phyloP scores from a whole-genome alignment of 495 filamentous ascomycete genomes.

The Annulohypoxylon maeteangense region DNA sequence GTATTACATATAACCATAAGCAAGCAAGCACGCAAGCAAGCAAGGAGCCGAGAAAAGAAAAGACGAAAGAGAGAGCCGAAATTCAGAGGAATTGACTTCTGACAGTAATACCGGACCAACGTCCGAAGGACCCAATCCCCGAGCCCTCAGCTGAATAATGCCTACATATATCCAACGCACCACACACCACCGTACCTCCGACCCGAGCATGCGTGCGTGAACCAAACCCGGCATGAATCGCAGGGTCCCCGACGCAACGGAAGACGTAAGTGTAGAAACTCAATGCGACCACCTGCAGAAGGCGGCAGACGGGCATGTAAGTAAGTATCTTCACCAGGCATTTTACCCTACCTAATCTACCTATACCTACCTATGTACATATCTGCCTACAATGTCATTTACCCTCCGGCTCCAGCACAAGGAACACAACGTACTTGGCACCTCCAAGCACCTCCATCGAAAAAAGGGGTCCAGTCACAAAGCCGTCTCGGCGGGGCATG shows the following conservation, averaged over 20 bases:
- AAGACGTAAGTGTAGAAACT: slow-evolving; percentile 8
- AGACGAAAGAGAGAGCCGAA: neutral
- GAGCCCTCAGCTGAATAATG: slow-evolving; percentile 6
- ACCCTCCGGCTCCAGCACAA: neutral
- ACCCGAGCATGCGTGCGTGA: neutral
- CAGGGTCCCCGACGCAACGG: slow-evolving; percentile 12
- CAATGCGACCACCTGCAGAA: slow-evolving; percentile 11
- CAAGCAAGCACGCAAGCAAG: neutral
- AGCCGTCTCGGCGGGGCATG: slow-evolving; percentile 6
- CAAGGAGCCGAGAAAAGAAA: neutral
- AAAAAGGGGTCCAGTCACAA: slow-evolving; percentile 3
- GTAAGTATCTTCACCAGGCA: too few relatives aligned
- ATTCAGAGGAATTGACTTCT: slow-evolving; percentile 29
- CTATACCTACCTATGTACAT: neutral
- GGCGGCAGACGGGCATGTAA: neutral
- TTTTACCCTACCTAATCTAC: too few relatives aligned
- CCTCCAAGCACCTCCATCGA: neutral
- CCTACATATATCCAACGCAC: neutral
- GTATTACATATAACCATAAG: neutral
- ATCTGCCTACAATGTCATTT: neutral
- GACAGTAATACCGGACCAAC: slow-evolving; percentile 11
- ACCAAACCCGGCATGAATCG: neutral
- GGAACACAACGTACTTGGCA: slow-evolving; percentile 14
- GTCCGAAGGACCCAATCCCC: slow-evolving; percentile 12
- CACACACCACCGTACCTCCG: neutral